Percentiles rank a stretch among this genome's conserved stretches.
Evolutionary conservation across 345 rosid species (phyloP).

Genomic region (Lumnitzera racemosa): DNA sequence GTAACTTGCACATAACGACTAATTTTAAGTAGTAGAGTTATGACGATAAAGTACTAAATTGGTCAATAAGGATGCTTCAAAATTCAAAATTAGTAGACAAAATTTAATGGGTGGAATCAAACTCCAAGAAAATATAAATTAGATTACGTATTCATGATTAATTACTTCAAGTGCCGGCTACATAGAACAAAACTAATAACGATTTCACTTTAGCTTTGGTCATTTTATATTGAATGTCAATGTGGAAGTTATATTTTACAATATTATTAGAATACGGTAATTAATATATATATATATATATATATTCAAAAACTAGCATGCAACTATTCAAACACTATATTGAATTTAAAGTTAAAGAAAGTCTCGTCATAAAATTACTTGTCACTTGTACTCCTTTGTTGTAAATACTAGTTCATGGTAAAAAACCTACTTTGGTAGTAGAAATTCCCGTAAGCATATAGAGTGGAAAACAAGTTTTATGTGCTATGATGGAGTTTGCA

Average conservation of each 20-base stretch:
- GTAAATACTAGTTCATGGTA: slow-evolving; percentile 91
- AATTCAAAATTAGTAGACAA: not conserved
- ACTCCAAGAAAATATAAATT: no score
- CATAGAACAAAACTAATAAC: no score
- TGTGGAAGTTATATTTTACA: no score
- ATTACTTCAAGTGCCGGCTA: no score
- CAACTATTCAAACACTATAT: not conserved
- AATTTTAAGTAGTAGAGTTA: not conserved
- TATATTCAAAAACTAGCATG: not conserved
- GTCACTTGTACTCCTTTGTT: slow-evolving; percentile 88
- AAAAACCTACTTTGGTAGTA: slow-evolving; percentile 85
- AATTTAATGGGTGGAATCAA: not conserved
- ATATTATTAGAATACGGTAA: slow-evolving; percentile 3
- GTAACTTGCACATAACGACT: slow-evolving; percentile 54
- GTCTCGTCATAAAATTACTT: slow-evolving; percentile 26
- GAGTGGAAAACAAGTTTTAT: not conserved
- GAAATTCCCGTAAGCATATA: slow-evolving; percentile 26
- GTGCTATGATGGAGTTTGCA: not conserved
- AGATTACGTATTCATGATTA: no score
- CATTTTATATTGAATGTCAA: no score
- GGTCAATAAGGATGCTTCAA: not conserved
- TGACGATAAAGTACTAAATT: not conserved
- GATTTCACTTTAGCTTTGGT: no score
- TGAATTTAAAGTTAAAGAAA: not conserved
- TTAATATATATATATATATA: slow-evolving; percentile 8